Conservation (phyloP, 2,329 filamentous ascomycete species). For the Aspergillus neotritici region DNA sequence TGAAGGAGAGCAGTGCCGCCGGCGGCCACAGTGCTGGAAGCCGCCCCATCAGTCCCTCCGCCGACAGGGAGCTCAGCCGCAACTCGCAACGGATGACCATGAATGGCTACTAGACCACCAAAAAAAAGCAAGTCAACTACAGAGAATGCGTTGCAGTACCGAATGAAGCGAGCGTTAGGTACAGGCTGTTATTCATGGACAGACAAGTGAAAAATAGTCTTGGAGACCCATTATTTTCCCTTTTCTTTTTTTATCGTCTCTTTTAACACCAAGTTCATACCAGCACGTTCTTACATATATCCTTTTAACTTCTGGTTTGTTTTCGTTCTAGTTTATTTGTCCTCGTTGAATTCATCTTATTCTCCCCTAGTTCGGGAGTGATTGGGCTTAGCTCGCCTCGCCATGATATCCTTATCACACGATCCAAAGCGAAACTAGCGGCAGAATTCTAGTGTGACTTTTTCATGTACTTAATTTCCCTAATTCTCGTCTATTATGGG, state of each 20-base stretch:
- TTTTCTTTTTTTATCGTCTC: constrained; percentile 11
- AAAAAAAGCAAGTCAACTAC: constrained; percentile 3
- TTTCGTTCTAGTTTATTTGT: constrained; percentile 16
- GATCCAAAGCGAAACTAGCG: constrained; percentile 23
- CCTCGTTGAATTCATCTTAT: constrained; percentile 13
- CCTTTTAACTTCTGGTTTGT: constrained; percentile 27
- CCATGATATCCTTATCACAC: constrained; percentile 23
- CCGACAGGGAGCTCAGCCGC: constrained; percentile 92
- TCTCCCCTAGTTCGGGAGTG: constrained; percentile 13
- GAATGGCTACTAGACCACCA: constrained; percentile 78
- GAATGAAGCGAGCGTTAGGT: constrained; percentile 17
- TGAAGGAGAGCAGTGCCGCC: constrained; percentile 95
- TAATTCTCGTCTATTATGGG: constrained; percentile 26
- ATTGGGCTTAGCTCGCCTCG: constrained; percentile 21
- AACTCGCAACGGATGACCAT: constrained; percentile 96
- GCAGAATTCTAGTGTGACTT: constrained; percentile 22
- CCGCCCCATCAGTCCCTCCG: constrained; percentile 90
- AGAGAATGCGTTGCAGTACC: constrained; percentile 13
- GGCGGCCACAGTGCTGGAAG: constrained; percentile 63
- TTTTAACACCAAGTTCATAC: constrained; percentile 22
- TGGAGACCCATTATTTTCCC: constrained; percentile 8
- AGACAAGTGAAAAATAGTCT: constrained; percentile 16
- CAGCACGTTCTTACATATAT: constrained; percentile 37
- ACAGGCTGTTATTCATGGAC: constrained; percentile 11
- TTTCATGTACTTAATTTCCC: constrained; percentile 34